phyloP scores from a whole-genome alignment of 768 basidiomycete genomes.

The Daedalea quercina region DNA sequence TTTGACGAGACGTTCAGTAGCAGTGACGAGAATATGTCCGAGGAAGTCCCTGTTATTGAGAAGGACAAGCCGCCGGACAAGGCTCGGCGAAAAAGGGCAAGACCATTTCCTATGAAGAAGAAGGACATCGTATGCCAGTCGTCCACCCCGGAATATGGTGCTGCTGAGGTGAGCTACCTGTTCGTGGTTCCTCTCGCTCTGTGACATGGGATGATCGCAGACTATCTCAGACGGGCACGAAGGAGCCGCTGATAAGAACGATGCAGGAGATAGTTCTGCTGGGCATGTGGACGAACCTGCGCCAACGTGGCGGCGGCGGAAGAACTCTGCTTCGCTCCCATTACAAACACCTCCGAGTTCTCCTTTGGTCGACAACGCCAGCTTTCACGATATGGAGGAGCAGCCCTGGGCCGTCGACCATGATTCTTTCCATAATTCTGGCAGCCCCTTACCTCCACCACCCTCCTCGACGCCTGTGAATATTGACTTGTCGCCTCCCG shows the following conservation, averaged over 20 bases:
- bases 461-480: background rate
- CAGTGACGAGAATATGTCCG: conserved; percentile 4
- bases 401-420: background rate
- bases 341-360: background rate
- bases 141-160: background rate
- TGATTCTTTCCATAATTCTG: background rate
- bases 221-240: too few species aligned
- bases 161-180: background rate
- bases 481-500: background rate
- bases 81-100: background rate
- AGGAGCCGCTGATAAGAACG: background rate
- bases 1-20: conserved; percentile 7
- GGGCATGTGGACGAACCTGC: background rate
- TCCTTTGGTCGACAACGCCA: background rate
- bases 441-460: background rate
- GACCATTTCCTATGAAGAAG: conserved; percentile 10
- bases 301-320: conserved; percentile 1
- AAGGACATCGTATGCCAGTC: conserved; percentile 1
- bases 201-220: background rate
- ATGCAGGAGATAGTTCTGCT: background rate
- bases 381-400: background rate
- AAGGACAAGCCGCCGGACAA: background rate
- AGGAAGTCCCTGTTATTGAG: background rate
- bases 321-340: background rate
- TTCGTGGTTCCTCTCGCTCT: background rate